Evolutionary conservation across 495 filamentous ascomycete genomes (phyloP), one percentile per base, ranked within the genome.

Genomic region (Penicillium crystallinum): DNA sequence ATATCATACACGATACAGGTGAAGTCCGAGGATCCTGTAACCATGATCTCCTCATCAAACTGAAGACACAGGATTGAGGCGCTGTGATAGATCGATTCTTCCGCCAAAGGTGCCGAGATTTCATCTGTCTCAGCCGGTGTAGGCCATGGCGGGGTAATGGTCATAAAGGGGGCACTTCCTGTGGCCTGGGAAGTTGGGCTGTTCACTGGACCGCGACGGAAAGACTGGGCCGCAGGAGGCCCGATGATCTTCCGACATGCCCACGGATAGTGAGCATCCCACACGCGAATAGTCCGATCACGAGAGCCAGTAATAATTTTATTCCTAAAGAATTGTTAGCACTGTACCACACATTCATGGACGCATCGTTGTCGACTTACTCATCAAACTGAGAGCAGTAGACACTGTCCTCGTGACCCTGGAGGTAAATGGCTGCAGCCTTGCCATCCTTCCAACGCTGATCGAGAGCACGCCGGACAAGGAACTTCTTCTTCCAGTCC

Each of bases 361-460:
- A 15, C n/a, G n/a, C n/a, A n/a, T 23, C 6, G 50, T 11, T 51
- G 46, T 8, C 10, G 46, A 72, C 86, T 53, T 81, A 89, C 87
- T 97, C 91, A 66, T 98, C 93, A 71, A 97, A 98, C 65, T 97
- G 93, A 34, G 92, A 83, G 67, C 93, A 97, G 70, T 98, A 98
- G 21, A 98, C 91, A 55, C 89, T 96, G 67, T 97, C 93, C 10
- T 81, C 81, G 61, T 98, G 93, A 1, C 95, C 93, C 61, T 92
- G 87, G 15, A 97, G 75, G 65, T 95, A 96, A 46, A 95, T 86
- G 0, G 89, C 84, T 36, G 83, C 85, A 21, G 88, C 87, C 46
- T 83, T 80, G 53, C 88, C 87, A 36, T 83, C 69, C 54, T 81
- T 81, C 93, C 93, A 98, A 41, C 86, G 83, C 42, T 77, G 72